Evolutionary conservation across 495 filamentous ascomycete species (phyloP).

Genomic region (Hyaloscypha hepaticicola): DNA sequence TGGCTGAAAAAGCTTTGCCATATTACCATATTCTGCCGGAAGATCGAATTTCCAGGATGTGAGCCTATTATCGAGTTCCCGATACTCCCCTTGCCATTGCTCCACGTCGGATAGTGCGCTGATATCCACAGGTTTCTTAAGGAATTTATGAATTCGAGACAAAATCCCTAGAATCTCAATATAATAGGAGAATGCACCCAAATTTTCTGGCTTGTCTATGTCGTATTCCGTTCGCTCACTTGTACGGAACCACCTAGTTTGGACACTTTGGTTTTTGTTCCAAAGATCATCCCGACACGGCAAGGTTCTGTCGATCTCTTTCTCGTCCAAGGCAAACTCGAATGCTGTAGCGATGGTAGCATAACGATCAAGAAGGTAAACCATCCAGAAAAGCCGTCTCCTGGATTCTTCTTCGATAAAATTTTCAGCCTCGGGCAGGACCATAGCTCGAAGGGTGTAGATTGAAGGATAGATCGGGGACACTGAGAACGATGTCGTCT

Average conservation of each 20-base stretch:
- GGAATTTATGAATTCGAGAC: slow-evolving; percentile 79
- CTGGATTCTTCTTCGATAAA: slow-evolving; percentile 88
- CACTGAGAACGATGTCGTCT: slow-evolving; percentile 67
- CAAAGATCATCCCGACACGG: slow-evolving; percentile 88
- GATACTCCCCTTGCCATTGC: slow-evolving; percentile 83
- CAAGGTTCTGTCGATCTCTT: slow-evolving; percentile 81
- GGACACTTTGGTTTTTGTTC: slow-evolving; percentile 75
- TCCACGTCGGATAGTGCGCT: slow-evolving; percentile 79
- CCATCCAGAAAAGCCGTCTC: slow-evolving; percentile 86
- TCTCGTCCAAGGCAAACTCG: slow-evolving; percentile 83
- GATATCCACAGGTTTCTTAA: slow-evolving; percentile 87
- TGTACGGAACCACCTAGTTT: slow-evolving; percentile 76
- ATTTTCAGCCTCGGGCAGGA: slow-evolving; percentile 75
- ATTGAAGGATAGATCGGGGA: slow-evolving; percentile 77
- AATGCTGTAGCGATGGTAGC: slow-evolving; percentile 87
- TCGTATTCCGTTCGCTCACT: slow-evolving; percentile 56
- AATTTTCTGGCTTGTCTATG: slow-evolving; percentile 66
- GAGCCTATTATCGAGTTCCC: slow-evolving; percentile 74
- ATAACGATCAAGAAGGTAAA: slow-evolving; percentile 84
- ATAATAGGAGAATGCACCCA: slow-evolving; percentile 83
- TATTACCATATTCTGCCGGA: slow-evolving; percentile 77
- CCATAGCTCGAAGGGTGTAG: slow-evolving; percentile 78
- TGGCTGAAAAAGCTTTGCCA: slow-evolving; percentile 67
- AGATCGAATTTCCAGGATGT: slow-evolving; percentile 80
- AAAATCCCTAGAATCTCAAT: slow-evolving; percentile 84